Percentiles rank a stretch among this genome's conserved stretches.
Evolutionary conservation across 345 rosid genomes (phyloP).

Genomic region (Moricandia arvensis): DNA sequence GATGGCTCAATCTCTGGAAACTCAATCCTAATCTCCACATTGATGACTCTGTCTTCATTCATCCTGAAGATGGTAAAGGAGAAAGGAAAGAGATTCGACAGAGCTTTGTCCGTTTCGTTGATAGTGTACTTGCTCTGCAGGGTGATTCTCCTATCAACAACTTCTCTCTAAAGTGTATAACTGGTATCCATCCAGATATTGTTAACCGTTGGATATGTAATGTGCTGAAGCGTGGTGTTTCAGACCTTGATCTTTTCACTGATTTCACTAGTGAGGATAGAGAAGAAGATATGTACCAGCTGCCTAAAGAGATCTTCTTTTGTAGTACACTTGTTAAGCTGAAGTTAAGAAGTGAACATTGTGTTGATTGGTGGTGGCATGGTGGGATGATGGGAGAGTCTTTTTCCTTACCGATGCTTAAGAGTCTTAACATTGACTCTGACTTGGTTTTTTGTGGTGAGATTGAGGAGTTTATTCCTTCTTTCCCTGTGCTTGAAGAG

Average conservation of each 20-base stretch:
- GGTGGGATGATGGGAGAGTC: background rate
- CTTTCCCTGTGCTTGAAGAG: conserved; percentile 15
- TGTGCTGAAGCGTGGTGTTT: conserved; percentile 5
- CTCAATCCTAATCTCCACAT: background rate
- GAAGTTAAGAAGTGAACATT: background rate
- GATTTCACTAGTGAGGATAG: background rate
- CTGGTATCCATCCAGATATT: background rate
- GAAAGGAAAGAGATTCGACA: background rate
- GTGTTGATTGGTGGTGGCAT: conserved; percentile 3
- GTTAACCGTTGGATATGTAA: conserved; percentile 16
- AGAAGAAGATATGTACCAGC: background rate
- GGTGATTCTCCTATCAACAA: background rate
- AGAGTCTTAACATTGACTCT: background rate
- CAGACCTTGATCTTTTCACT: background rate
- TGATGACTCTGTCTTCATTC: background rate
- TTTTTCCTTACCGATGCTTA: background rate
- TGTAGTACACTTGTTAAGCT: background rate
- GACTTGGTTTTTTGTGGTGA: background rate
- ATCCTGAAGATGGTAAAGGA: conserved; percentile 3
- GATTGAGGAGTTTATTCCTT: background rate
- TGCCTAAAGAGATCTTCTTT: background rate
- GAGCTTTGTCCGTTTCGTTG: conserved; percentile 7
- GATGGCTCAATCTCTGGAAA: conserved; percentile 2
- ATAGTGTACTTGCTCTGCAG: background rate
- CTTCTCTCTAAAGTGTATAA: background rate